These are phyloP conservation scores for Tympanopsis confertula DNA, from an alignment of 2,329 filamentous ascomycete genomes.

Conservation along the genomic window DNA sequence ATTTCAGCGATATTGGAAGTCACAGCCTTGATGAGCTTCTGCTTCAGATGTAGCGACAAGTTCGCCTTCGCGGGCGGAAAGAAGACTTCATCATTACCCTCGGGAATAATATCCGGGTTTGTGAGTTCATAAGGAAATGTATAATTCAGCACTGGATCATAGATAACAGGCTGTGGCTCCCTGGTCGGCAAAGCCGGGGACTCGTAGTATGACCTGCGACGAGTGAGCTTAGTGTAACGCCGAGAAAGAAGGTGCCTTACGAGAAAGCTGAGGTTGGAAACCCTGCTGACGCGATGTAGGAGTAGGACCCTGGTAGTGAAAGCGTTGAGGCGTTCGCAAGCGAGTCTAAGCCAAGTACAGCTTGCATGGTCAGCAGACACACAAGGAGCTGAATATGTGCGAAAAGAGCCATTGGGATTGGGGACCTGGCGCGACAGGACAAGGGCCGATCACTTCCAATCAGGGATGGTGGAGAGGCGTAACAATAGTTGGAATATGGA, in stretches of 20 bases:
- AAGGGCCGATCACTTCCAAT: too few relatives aligned
- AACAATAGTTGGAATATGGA: too few relatives aligned
- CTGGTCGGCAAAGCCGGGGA: slow-evolving; percentile 12
- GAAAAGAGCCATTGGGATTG: too few relatives aligned
- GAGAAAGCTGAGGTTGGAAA: slow-evolving; percentile 1
- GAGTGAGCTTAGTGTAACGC: background rate
- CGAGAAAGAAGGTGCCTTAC: background rate
- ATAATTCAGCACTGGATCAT: slow-evolving; percentile 39
- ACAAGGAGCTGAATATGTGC: too few relatives aligned
- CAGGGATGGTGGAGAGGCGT: too few relatives aligned
- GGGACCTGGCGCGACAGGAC: too few relatives aligned
- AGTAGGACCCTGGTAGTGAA: background rate
- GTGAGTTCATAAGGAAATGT: slow-evolving; percentile 43
- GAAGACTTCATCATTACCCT: slow-evolving; percentile 34
- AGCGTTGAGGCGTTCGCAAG: too few relatives aligned
- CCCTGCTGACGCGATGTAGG: background rate
- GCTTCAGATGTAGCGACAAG: slow-evolving; percentile 23
- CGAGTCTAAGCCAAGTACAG: too few relatives aligned
- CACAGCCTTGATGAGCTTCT: slow-evolving; percentile 27
- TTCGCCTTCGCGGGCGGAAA: slow-evolving; percentile 34
- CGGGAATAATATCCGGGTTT: slow-evolving; percentile 36
- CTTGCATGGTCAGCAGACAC: too few relatives aligned
- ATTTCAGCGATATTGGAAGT: slow-evolving; percentile 31
- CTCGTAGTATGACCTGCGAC: background rate
- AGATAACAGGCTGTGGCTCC: slow-evolving; percentile 25